Evolutionary conservation across 805 yeast species (phyloP).

Genomic region (Teunomyces aglyptinius): DNA sequence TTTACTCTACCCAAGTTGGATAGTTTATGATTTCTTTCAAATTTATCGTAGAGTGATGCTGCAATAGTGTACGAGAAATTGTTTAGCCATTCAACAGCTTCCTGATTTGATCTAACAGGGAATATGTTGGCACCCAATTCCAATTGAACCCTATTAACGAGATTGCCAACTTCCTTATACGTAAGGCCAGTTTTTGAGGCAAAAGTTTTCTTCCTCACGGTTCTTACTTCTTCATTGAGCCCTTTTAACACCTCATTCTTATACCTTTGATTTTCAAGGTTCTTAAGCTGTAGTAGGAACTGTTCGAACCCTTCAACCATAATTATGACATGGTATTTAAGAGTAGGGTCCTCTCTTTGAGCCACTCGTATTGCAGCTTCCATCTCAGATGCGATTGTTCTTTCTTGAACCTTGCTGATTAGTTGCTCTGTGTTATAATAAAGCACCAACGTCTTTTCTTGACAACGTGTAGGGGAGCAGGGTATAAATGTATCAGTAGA

Average conservation of each 20-base stretch:
- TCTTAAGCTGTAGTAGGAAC: constrained; percentile 42
- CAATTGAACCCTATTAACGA: constrained; percentile 47
- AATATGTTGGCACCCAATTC: constrained; percentile 49
- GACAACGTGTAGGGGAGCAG: constrained; percentile 32
- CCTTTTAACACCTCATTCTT: constrained; percentile 16
- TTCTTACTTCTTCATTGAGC: constrained; percentile 4
- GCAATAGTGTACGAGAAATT: constrained; percentile 59
- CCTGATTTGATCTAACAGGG: constrained; percentile 46
- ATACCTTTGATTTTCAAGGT: constrained; percentile 46
- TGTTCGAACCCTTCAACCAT: constrained; percentile 51
- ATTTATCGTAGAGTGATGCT: constrained; percentile 51
- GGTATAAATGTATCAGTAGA: constrained; percentile 56
- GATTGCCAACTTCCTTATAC: constrained; percentile 36
- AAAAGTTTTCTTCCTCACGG: constrained; percentile 4
- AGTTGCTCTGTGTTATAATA: constrained; percentile 49
- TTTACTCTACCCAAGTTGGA: constrained; percentile 54
- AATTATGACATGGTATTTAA: constrained; percentile 35
- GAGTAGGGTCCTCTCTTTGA: constrained; percentile 16
- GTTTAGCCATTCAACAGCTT: constrained; percentile 51
- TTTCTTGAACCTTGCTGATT: constrained; percentile 18
- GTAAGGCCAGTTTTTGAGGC: constrained; percentile 9
- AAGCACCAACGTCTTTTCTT: constrained; percentile 46
- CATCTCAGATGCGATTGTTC: constrained; percentile 8
- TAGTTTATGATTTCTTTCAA: constrained; percentile 51
- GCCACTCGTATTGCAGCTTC: constrained; percentile 10